Evolutionary conservation across 345 rosid species (phyloP).

Genomic region (Moricandia arvensis): DNA sequence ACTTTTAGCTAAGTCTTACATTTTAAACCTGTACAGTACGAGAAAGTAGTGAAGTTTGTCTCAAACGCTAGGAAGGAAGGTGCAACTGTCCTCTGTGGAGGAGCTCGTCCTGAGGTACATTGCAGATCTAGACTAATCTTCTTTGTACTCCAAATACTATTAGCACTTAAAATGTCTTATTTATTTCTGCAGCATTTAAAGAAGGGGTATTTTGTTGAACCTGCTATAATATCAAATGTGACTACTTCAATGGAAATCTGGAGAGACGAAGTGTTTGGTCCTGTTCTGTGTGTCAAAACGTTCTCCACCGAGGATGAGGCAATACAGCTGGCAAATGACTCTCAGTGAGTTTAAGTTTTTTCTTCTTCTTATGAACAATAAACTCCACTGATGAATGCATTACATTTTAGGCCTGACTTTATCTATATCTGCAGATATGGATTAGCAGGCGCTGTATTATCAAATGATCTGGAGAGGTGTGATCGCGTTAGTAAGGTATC

Average conservation of each 20-base stretch:
- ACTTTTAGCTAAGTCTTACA: background rate
- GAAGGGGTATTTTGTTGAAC: conserved; percentile 81
- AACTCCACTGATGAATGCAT: conserved; percentile 10
- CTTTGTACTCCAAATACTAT: conserved; percentile 13
- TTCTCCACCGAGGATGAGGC: conserved; percentile 94
- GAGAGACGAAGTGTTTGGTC: conserved; percentile 99
- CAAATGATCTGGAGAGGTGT: conserved; percentile 87
- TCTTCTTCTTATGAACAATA: conserved; percentile 1
- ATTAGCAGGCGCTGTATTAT: conserved; percentile 82
- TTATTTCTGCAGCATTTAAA: conserved; percentile 61
- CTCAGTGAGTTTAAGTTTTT: conserved; percentile 57
- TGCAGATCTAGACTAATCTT: conserved; percentile 3
- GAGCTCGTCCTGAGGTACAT: conserved; percentile 74
- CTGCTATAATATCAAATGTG: conserved; percentile 73
- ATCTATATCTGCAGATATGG: conserved; percentile 57
- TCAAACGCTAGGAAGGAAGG: conserved; percentile 89
- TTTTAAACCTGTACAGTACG: conserved; percentile 55
- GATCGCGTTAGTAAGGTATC: conserved; percentile 83
- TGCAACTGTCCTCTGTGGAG: conserved; percentile 80
- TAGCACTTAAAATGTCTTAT: conserved; percentile 13
- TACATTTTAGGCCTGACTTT: conserved; percentile 7
- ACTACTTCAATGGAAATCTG: conserved; percentile 93
- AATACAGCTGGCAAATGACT: conserved; percentile 86
- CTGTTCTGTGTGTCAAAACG: conserved; percentile 87
- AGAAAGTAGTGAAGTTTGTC: conserved; percentile 68